phyloP scores from a whole-genome alignment of 164 flowering plant species.

The Macadamia tetraphylla region DNA sequence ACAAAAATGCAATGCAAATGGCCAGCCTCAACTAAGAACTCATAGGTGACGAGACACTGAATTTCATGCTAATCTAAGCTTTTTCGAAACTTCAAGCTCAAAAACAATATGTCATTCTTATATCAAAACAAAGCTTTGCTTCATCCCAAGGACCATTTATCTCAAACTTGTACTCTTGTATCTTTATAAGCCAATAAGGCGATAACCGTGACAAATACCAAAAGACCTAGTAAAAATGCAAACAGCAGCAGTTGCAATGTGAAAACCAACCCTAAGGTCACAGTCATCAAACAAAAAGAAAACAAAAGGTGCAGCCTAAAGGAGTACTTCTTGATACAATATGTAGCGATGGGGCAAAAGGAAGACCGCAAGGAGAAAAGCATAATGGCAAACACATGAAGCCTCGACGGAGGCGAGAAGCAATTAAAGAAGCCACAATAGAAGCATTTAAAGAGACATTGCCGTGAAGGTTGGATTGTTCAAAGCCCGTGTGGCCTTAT shows the following conservation, averaged over 20 bases:
- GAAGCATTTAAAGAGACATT: slow-evolving; percentile 89
- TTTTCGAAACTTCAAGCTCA: background rate
- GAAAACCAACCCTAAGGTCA: slow-evolving; percentile 51
- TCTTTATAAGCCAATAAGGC: slow-evolving; percentile 88
- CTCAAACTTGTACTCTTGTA: slow-evolving; percentile 94
- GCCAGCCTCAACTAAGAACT: no score
- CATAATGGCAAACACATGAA: slow-evolving; percentile 78
- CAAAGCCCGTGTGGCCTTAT: slow-evolving; percentile 63
- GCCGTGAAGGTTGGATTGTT: slow-evolving; percentile 71
- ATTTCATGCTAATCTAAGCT: no score
- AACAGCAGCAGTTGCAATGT: slow-evolving; percentile 49
- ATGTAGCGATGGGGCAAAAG: slow-evolving; percentile 86
- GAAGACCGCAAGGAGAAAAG: slow-evolving; percentile 87
- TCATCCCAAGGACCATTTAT: slow-evolving; percentile 99
- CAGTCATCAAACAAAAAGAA: slow-evolving; percentile 57
- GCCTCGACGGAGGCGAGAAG: slow-evolving; percentile 88
- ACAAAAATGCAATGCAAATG: no score
- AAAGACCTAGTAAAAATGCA: slow-evolving; percentile 41
- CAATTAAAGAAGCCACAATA: slow-evolving; percentile 83
- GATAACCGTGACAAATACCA: slow-evolving; percentile 61
- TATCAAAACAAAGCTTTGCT: slow-evolving; percentile 92
- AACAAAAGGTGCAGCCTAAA: slow-evolving; percentile 55
- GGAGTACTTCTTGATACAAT: slow-evolving; percentile 73
- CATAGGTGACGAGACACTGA: no score
- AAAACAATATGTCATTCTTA: slow-evolving; percentile 42